phyloP scores from a whole-genome alignment of 225 moss, liverwort and hornwort genomes.

The Marchantia paleacea region DNA sequence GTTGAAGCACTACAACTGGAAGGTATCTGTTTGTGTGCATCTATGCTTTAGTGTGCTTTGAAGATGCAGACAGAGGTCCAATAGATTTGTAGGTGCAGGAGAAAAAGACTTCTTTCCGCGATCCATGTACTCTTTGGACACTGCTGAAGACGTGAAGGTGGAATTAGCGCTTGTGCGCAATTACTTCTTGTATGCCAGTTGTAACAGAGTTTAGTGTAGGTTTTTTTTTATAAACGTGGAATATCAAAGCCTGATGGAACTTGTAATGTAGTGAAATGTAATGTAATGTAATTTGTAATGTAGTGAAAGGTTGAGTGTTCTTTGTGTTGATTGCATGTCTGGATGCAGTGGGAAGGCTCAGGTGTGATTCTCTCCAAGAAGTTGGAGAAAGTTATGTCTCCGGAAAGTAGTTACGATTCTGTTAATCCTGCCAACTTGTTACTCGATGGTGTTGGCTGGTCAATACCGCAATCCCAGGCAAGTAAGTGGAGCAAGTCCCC shows the following conservation, averaged over 20 bases:
- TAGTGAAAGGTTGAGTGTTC: background rate
- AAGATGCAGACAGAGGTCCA: background rate
- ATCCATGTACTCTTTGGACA: background rate
- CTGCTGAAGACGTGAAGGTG: background rate
- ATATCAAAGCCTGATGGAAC: too few relatives aligned
- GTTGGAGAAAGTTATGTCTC: slow-evolving; percentile 26
- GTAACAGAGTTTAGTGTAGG: too few relatives aligned
- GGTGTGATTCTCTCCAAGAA: slow-evolving; percentile 38
- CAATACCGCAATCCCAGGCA: slow-evolving; percentile 63
- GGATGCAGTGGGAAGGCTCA: slow-evolving; percentile 57
- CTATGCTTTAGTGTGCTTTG: background rate
- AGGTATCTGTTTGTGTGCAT: slow-evolving; percentile 34
- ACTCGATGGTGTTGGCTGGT: slow-evolving; percentile 77
- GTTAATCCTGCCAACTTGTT: slow-evolving; percentile 68
- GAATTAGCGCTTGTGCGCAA: background rate
- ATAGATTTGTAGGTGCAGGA: background rate
- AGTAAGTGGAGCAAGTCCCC: slow-evolving; percentile 53
- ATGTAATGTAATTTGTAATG: too few relatives aligned
- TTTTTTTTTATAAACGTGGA: too few relatives aligned
- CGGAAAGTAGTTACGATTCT: slow-evolving; percentile 39
- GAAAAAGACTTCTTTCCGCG: background rate
- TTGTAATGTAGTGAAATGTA: background rate
- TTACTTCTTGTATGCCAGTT: background rate
- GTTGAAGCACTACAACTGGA: slow-evolving; percentile 71
- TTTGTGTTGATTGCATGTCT: background rate